phyloP scores from a whole-genome alignment of 208 protist species.

The Acanthamoeba sp. region DNA sequence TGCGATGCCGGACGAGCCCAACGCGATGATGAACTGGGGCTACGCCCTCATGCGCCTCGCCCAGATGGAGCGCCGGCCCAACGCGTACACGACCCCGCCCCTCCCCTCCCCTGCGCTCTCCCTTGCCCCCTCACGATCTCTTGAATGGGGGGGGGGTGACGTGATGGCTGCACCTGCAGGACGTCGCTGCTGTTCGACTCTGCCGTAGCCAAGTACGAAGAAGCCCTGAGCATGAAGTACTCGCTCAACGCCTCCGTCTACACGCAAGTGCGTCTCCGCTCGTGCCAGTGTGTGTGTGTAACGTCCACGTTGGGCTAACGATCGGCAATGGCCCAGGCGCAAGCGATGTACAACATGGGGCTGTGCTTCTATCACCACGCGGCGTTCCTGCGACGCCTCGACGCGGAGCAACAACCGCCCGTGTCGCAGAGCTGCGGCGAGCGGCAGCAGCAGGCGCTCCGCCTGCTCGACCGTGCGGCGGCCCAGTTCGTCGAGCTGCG shows the following conservation, averaged over 20 bases:
- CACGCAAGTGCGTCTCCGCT: neutral
- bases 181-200: neutral
- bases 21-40: constrained; percentile 28
- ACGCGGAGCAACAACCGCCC: neutral
- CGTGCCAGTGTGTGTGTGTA: no score
- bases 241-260: neutral
- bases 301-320: neutral
- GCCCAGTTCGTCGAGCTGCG: neutral
- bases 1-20: neutral
- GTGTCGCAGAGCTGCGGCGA: neutral
- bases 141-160: no score
- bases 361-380: constrained; percentile 17
- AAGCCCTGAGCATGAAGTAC: neutral
- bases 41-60: constrained; percentile 12
- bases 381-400: neutral
- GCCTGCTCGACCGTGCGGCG: neutral
- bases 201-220: neutral
- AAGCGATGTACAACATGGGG: neutral
- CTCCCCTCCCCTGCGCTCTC: neutral
- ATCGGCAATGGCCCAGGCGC: neutral
- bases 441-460: neutral
- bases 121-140: neutral
- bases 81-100: neutral
- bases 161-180: neutral
- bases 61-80: neutral